These are phyloP conservation scores for Lasiodiplodia hormozganensis DNA, from an alignment of 2,329 filamentous ascomycete genomes.

Conservation along the genomic window DNA sequence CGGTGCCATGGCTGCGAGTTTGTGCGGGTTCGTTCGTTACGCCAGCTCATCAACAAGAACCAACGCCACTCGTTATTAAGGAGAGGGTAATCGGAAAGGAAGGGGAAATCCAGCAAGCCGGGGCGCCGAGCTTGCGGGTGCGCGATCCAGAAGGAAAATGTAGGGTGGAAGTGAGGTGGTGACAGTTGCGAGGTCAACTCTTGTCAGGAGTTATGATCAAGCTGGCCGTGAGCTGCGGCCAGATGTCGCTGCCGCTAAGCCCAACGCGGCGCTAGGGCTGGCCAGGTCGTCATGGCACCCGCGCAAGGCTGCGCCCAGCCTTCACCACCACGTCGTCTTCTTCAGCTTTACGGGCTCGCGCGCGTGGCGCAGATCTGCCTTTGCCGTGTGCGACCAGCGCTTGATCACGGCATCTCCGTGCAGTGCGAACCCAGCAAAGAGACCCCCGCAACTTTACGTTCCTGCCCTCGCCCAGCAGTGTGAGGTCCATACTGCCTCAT, in stretches of 20 bases:
- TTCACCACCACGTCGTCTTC: neutral
- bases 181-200: conserved; percentile 18
- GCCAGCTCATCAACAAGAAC: conserved; percentile 43
- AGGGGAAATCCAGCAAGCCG: conserved; percentile 40
- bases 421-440: neutral
- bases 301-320: neutral
- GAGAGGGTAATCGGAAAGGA: conserved; percentile 37
- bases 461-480: neutral
- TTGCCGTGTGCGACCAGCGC: no score
- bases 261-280: conserved; percentile 1
- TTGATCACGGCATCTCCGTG: no score
- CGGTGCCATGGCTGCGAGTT: conserved; percentile 64
- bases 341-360: neutral
- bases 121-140: conserved; percentile 28
- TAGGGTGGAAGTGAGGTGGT: conserved; percentile 22
- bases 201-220: conserved; percentile 29
- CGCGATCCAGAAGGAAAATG: conserved; percentile 24
- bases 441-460: neutral
- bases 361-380: no score
- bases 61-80: conserved; percentile 31
- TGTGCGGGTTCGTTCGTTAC: conserved; percentile 38
- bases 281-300: conserved; percentile 20
- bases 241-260: conserved; percentile 17
- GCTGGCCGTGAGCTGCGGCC: conserved; percentile 26
- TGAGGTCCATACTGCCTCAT: neutral